Conservation (phyloP, 352 stramenopile species). For the Phytophthora citrophthora region DNA sequence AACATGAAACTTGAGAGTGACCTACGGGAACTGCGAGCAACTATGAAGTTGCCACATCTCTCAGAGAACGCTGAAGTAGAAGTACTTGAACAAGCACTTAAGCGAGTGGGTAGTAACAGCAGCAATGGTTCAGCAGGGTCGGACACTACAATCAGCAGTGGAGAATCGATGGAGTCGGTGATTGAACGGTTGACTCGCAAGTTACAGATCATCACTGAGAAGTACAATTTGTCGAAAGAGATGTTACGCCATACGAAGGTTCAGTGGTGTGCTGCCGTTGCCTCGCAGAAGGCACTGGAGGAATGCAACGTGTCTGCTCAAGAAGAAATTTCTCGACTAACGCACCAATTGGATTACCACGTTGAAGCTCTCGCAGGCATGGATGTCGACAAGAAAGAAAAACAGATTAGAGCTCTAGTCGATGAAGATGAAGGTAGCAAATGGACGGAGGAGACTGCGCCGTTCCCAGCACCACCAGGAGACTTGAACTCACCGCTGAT, state of each 20-base stretch:
- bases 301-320: conserved; percentile 61
- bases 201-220: conserved; percentile 51
- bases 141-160: conserved; percentile 27
- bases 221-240: conserved; percentile 53
- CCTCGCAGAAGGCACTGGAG: conserved; percentile 69
- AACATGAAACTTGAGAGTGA: conserved; percentile 62
- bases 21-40: conserved; percentile 43
- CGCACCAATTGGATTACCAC: conserved; percentile 55
- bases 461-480: conserved; percentile 62
- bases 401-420: conserved; percentile 28
- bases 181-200: conserved; percentile 44
- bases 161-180: conserved; percentile 29
- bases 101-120: conserved; percentile 35
- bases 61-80: conserved; percentile 35
- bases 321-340: conserved; percentile 54
- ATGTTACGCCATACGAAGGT: conserved; percentile 71
- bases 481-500: conserved; percentile 76
- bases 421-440: conserved; percentile 36
- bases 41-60: conserved; percentile 32
- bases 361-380: conserved; percentile 34
- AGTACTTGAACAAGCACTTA: conserved; percentile 33
- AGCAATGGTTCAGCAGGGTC: conserved; percentile 41
- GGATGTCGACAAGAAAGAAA: conserved; percentile 22
- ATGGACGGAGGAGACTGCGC: conserved; percentile 60
- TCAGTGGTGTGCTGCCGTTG: conserved; percentile 65